Base-by-base conservation (phyloP, 2,329 filamentous ascomycete genomes). In the Alternaria ventricosa region DNA sequence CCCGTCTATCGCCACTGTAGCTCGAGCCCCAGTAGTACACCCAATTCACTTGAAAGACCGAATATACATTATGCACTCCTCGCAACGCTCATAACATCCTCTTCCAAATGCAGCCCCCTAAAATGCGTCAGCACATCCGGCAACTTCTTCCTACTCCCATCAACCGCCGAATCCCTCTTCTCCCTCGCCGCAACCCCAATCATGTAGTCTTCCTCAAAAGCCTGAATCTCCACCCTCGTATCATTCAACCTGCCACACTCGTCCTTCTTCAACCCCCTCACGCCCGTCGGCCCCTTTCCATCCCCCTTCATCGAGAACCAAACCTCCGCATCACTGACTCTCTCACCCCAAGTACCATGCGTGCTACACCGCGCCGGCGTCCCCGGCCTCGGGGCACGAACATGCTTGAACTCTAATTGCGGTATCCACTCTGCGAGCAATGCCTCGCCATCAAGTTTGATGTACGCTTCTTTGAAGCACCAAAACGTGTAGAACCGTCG, bases 361-460 rank as follows among this genome's bases (percentile, higher is more conserved):
- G 80, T 83, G 30, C 78, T 80, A 68, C 82, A 84, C 27, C 82
- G 72, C 10, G 83, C 77, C 1, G 78, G 77, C 0, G 76, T 78
- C 3, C 82, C 83, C 1, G 81, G 74, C 15, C 67, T 76, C 9
- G 71, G 71, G 53, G 89, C 86, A 55, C 83, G 82, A 56, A 92
- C 90, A 53, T 84, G 81, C 61, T 84, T 82, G 74, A 95, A 92
- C 71, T 94, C 90, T 9, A 94, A 81, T 54, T 91, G 87, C 55
- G 82, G 82, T 53, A 95, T 83, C 92, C 92, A 95, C 5, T 84
- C 83, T 0, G 92, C 92, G 9, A 94, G 83, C 61, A 95, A 83
- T 0, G 91, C 92, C 72, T 94, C 91, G 25, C 92, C 92, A 28
- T 91, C 92, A 82, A 95, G 89, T 86, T 94, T 95, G 79, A 94